Percentiles rank a stretch among this genome's conserved stretches.
Evolutionary conservation across 148 eudicot genomes (phyloP).

Genomic region (Rhododendron ferrugineum): DNA sequence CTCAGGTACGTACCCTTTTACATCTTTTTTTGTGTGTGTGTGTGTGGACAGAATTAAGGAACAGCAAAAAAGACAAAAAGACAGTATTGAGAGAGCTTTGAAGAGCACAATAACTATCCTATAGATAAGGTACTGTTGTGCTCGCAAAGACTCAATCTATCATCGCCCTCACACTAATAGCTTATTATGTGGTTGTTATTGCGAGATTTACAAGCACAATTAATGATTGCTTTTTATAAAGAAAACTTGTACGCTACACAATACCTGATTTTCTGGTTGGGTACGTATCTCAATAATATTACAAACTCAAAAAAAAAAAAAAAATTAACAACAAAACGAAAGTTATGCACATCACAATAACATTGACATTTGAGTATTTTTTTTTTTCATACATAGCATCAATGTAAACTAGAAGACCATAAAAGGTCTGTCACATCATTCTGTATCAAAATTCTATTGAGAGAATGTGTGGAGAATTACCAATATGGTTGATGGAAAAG

Average conservation of each 20-base stretch:
- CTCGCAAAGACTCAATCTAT: background rate
- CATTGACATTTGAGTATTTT: background rate
- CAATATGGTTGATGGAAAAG: background rate
- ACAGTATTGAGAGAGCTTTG: too few species aligned
- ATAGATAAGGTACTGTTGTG: too few species aligned
- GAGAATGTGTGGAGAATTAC: background rate
- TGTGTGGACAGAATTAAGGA: background rate
- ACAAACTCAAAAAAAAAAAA: too few species aligned
- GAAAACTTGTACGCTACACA: too few species aligned
- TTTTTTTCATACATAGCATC: too few species aligned
- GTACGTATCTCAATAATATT: too few species aligned
- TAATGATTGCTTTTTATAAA: too few species aligned
- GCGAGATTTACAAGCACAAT: background rate
- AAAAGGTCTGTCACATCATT: background rate
- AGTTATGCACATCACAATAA: background rate
- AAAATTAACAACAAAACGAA: background rate
- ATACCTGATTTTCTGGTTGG: too few species aligned
- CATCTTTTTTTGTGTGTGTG: too few species aligned
- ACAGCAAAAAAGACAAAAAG: background rate
- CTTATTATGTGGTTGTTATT: background rate
- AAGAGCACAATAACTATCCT: too few species aligned
- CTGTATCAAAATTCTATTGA: background rate
- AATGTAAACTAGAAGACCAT: background rate
- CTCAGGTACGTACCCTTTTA: conserved; percentile 31
- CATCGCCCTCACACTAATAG: background rate